phyloP scores from a whole-genome alignment of 768 basidiomycete genomes.

The Phaffia tasmanica region DNA sequence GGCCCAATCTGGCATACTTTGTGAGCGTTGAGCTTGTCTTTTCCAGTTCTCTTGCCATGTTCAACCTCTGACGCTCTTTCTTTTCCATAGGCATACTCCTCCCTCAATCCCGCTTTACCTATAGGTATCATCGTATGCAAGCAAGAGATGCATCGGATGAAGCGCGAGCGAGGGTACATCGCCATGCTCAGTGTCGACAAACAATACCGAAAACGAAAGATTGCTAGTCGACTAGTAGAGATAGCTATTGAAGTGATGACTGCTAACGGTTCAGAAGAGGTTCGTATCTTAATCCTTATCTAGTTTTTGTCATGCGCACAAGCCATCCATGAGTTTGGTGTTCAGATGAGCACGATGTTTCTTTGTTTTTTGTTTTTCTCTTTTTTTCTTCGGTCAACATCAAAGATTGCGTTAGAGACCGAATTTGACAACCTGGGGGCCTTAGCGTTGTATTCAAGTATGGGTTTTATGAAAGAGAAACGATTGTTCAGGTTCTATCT shows the following conservation, averaged over 20 bases:
- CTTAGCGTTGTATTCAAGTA: conserved; percentile 72
- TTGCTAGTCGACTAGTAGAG: conserved; percentile 74
- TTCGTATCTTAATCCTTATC: conserved; percentile 31
- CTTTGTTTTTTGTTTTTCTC: conserved; percentile 8
- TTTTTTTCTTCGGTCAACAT: conserved; percentile 36
- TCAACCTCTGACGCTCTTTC: conserved; percentile 7
- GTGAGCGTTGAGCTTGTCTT: conserved; percentile 42
- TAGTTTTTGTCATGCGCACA: neutral
- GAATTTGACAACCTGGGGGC: conserved; percentile 87
- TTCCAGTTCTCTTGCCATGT: neutral
- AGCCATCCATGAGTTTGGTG: neutral
- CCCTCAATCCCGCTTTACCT: conserved; percentile 45
- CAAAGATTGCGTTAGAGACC: conserved; percentile 77
- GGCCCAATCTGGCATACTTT: conserved; percentile 22
- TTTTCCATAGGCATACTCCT: conserved; percentile 49
- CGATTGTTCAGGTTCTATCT: conserved; percentile 89
- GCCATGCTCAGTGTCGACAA: conserved; percentile 91
- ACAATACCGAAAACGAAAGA: conserved; percentile 75
- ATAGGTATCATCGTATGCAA: conserved; percentile 95
- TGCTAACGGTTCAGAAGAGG: conserved; percentile 71
- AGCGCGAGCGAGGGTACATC: conserved; percentile 80
- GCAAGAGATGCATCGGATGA: conserved; percentile 71
- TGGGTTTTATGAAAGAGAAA: conserved; percentile 94
- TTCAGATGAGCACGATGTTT: neutral
- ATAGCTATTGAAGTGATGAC: conserved; percentile 79